phyloP scores from a whole-genome alignment of 805 yeast genomes.

The Yarrowia phangngaensis region DNA sequence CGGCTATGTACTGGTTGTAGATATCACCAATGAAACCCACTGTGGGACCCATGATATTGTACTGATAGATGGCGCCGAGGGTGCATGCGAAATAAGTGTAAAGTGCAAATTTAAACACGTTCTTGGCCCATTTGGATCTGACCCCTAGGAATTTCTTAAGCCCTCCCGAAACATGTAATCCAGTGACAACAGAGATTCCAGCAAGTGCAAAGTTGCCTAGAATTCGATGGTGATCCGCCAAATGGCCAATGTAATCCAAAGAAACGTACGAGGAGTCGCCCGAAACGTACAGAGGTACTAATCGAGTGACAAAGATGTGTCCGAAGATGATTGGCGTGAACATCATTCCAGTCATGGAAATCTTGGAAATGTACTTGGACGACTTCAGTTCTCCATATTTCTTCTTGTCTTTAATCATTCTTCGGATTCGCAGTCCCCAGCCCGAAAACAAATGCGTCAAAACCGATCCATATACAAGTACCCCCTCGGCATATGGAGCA shows the following conservation, averaged over 20 bases:
- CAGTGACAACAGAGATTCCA: slow-evolving; percentile 5
- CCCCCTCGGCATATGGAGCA: slow-evolving; percentile 47
- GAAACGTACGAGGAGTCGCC: slow-evolving; percentile 60
- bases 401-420: slow-evolving; percentile 36
- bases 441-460: slow-evolving; percentile 54
- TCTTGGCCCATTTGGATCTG: slow-evolving; percentile 6
- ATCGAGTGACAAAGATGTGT: slow-evolving; percentile 49
- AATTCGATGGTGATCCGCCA: slow-evolving; percentile 37
- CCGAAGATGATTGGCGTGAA: slow-evolving; percentile 45
- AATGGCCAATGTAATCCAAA: slow-evolving; percentile 49
- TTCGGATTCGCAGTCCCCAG: slow-evolving; percentile 43
- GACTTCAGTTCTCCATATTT: slow-evolving; percentile 33
- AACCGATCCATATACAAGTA: slow-evolving; percentile 47
- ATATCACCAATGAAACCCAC: slow-evolving; percentile 13
- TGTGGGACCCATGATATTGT: slow-evolving; percentile 4
- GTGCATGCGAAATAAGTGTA: slow-evolving; percentile 2
- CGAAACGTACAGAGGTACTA: slow-evolving; percentile 50
- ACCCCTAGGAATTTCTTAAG: slow-evolving; percentile 13
- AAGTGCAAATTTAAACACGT: slow-evolving; percentile 2
- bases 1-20: slow-evolving; percentile 21
- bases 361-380: slow-evolving; percentile 46
- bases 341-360: slow-evolving; percentile 58
- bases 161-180: slow-evolving; percentile 18
- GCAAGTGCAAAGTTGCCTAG: slow-evolving; percentile 19
- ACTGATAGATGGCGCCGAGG: slow-evolving; percentile 1